Conservation (phyloP, 768 basidiomycete species). For the Sporobolomyces phaffii region DNA sequence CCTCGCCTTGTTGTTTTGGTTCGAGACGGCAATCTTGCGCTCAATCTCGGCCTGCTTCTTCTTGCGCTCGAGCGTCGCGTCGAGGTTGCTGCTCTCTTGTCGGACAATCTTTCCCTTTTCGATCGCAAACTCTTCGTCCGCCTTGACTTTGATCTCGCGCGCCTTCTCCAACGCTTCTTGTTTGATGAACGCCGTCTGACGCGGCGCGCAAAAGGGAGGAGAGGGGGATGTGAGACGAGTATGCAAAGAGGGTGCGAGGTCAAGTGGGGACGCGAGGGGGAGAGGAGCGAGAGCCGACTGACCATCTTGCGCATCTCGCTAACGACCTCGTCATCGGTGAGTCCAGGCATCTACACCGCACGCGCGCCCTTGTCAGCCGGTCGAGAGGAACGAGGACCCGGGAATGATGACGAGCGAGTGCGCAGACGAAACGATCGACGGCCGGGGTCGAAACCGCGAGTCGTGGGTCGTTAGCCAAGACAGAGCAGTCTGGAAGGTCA, state of each 20-base stretch:
- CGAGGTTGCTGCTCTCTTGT: constrained; percentile 90
- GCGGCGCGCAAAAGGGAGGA: neutral
- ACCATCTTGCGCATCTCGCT: constrained; percentile 99
- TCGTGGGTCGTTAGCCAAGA: too few species aligned
- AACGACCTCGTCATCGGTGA: constrained; percentile 80
- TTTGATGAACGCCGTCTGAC: constrained; percentile 92
- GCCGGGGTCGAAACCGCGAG: too few species aligned
- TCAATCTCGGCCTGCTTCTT: constrained; percentile 85
- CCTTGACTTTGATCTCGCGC: constrained; percentile 91
- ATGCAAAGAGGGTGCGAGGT: constrained; percentile 3
- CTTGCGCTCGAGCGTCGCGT: constrained; percentile 91
- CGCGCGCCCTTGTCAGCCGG: too few species aligned
- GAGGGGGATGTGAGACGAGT: neutral
- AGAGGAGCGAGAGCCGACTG: constrained; percentile 39
- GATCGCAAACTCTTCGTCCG: constrained; percentile 97
- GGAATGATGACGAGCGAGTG: too few species aligned
- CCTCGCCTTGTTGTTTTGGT: constrained; percentile 91
- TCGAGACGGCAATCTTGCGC: constrained; percentile 96
- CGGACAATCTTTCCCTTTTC: constrained; percentile 99
- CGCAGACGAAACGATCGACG: too few species aligned
- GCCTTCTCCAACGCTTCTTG: constrained; percentile 98
- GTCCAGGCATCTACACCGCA: constrained; percentile 37
- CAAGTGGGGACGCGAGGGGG: neutral
- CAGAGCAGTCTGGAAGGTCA: too few species aligned
- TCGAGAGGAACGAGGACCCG: too few species aligned